Conservation (phyloP, 78 protist genomes). For the Dictyostelium discoideum region dicty_2.7 NC_007090.3:2493501-2494000, state of each 20-base stretch:
- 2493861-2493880: not conserved
- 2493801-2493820: conserved; percentile 49
- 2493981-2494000: not conserved
- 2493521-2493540: too few species aligned
- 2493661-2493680: too few species aligned
- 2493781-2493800: conserved; percentile 21
- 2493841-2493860: not conserved
- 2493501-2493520: too few species aligned
- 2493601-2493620: conserved; percentile 33
- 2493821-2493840: conserved; percentile 12
- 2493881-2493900: not conserved
- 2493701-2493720: conserved; percentile 33
- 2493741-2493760: conserved; percentile 27
- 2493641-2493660: not conserved
- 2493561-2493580: not conserved
- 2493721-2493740: conserved; percentile 5
- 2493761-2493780: conserved; percentile 51
- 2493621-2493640: not conserved
- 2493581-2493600: conserved; percentile 2
- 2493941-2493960: conserved; percentile 19
- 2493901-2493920: not conserved
- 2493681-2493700: conserved; percentile 13
- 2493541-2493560: too few species aligned
- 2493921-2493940: conserved; percentile 3
- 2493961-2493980: not conserved